Evolutionary conservation across 805 yeast genomes (phyloP).

Genomic region (Wickerhamomyces sydowiorum): DNA sequence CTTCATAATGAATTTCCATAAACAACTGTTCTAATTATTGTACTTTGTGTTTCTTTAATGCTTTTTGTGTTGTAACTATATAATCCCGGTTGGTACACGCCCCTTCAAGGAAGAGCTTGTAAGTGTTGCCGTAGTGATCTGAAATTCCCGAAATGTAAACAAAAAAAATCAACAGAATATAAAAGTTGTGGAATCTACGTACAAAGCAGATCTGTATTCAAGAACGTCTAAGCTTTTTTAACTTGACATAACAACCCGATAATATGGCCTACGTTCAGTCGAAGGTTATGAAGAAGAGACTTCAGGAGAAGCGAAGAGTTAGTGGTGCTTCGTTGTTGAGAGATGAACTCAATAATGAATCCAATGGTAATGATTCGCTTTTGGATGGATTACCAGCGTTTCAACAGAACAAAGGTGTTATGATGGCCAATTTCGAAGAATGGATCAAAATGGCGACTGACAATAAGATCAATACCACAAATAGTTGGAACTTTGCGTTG

Average conservation of each 20-base stretch:
- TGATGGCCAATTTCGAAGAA: slow-evolving; percentile 58
- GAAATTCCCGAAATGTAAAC: not conserved
- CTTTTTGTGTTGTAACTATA: not conserved
- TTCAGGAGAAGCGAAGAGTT: slow-evolving; percentile 23
- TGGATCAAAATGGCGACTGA: slow-evolving; percentile 83
- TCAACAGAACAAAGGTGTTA: slow-evolving; percentile 29
- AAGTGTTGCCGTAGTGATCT: not conserved
- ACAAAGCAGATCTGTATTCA: not conserved
- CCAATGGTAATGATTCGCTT: slow-evolving; percentile 9
- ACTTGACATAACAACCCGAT: not conserved
- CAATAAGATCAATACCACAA: slow-evolving; percentile 75
- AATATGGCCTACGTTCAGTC: slow-evolving; percentile 23
- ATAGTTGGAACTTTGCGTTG: slow-evolving; percentile 87
- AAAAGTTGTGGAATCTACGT: not conserved
- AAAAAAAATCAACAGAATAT: not conserved
- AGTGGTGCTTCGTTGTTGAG: slow-evolving; percentile 28
- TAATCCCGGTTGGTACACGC: not conserved
- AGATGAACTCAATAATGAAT: slow-evolving; percentile 21
- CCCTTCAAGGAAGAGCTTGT: not conserved
- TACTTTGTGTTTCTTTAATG: too few relatives aligned
- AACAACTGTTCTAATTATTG: too few relatives aligned
- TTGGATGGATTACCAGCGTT: slow-evolving; percentile 18
- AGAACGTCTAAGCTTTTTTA: not conserved
- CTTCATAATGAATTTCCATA: not conserved
- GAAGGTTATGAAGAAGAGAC: slow-evolving; percentile 21